Evolutionary conservation across 176 grass and related monocot species (phyloP).

Genomic region (Carex parvula): DNA sequence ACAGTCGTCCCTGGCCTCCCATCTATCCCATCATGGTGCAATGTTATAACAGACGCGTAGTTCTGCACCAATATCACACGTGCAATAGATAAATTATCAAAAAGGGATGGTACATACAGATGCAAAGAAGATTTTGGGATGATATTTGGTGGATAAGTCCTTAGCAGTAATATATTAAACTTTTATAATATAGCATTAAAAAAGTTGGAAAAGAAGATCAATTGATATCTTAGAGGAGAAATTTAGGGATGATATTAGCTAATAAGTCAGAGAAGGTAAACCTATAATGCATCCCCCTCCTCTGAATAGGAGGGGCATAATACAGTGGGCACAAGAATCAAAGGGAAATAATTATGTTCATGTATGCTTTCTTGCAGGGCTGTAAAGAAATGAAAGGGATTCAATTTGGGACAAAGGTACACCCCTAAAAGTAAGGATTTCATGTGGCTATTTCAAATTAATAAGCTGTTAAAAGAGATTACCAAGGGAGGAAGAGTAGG

Average conservation of each 20-base stretch:
- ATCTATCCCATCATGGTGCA: slow-evolving; percentile 72
- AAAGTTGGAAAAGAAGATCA: too few species aligned
- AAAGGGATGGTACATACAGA: neutral
- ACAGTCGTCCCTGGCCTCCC: slow-evolving; percentile 60
- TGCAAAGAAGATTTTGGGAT: neutral
- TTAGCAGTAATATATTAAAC: neutral
- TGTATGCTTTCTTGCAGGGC: neutral
- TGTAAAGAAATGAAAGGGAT: neutral
- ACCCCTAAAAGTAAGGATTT: neutral
- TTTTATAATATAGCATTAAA: too few species aligned
- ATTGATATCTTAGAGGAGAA: too few species aligned
- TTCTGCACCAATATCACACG: slow-evolving; percentile 38
- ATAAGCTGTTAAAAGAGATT: too few species aligned
- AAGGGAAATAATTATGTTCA: too few species aligned
- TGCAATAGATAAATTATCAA: neutral
- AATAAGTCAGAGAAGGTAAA: neutral
- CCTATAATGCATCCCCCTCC: neutral
- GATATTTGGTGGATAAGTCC: neutral
- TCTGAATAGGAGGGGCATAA: neutral
- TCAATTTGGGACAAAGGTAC: neutral
- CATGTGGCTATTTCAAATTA: too few species aligned
- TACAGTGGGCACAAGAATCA: neutral
- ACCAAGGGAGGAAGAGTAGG: too few species aligned
- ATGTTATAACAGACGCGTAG: slow-evolving; percentile 74
- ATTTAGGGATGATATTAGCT: too few species aligned